Percentiles rank a stretch among this genome's conserved stretches.
phyloP scores from a whole-genome alignment of 768 basidiomycete genomes.

The Calocybe indica region DNA sequence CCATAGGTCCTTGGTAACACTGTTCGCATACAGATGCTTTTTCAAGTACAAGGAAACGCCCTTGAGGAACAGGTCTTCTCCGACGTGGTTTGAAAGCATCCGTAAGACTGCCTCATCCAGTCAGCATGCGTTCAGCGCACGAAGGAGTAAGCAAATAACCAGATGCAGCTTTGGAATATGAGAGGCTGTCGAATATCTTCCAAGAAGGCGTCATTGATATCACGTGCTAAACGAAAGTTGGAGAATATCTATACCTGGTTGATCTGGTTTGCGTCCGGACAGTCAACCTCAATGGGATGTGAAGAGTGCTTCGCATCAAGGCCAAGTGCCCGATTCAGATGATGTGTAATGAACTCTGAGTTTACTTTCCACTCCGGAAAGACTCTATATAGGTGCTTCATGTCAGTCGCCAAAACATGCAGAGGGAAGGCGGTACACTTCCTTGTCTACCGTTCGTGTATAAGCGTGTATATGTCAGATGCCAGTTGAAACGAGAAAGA shows the following conservation, averaged over 20 bases:
- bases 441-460: constrained; percentile 41
- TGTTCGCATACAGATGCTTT: constrained; percentile 79
- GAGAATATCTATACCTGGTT: constrained; percentile 45
- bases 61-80: constrained; percentile 81
- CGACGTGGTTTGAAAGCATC: constrained; percentile 87
- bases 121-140: neutral
- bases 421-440: constrained; percentile 12
- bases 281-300: constrained; percentile 90
- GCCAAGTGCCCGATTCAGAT: constrained; percentile 69
- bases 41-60: constrained; percentile 92
- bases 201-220: constrained; percentile 2
- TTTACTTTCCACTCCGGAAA: constrained; percentile 87
- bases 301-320: constrained; percentile 85
- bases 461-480: neutral
- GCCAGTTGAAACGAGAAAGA: neutral
- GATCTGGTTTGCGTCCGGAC: constrained; percentile 81
- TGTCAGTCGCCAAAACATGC: neutral
- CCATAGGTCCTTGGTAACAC: constrained; percentile 84
- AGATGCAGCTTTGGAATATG: constrained; percentile 81
- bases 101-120: constrained; percentile 57
- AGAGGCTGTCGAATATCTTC: constrained; percentile 85
- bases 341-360: constrained; percentile 72
- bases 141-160: constrained; percentile 30
- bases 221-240: neutral
- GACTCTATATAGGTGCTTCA: constrained; percentile 32